Evolutionary conservation across 1,139 yeast species (phyloP).

Genomic region (Diutina siamensis): DNA sequence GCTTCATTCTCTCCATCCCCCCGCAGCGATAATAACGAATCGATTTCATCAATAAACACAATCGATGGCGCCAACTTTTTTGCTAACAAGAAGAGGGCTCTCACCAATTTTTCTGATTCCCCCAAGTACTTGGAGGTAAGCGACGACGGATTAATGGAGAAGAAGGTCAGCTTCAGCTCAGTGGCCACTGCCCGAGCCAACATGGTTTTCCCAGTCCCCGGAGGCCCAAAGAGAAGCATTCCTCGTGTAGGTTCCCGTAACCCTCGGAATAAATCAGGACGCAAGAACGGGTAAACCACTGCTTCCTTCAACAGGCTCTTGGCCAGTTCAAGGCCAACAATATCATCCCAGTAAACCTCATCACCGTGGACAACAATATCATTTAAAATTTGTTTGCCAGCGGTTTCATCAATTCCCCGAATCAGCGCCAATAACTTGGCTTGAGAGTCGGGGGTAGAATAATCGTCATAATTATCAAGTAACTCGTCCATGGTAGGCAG

Average conservation of each 20-base stretch:
- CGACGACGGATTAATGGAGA: constrained; percentile 85
- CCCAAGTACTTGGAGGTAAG: constrained; percentile 88
- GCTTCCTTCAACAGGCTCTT: constrained; percentile 88
- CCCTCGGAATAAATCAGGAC: constrained; percentile 90
- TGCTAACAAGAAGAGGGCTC: constrained; percentile 81
- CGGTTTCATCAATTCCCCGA: constrained; percentile 29
- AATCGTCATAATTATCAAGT: constrained; percentile 14
- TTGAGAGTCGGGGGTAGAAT: constrained; percentile 39
- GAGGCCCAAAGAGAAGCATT: constrained; percentile 93
- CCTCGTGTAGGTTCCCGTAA: constrained; percentile 94
- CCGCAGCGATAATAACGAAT: constrained; percentile 76
- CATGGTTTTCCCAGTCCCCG: constrained; percentile 98
- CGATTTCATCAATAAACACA: constrained; percentile 94
- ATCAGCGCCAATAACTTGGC: constrained; percentile 28
- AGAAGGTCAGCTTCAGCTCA: constrained; percentile 88
- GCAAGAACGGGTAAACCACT: constrained; percentile 87
- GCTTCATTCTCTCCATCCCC: constrained; percentile 90
- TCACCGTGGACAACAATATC: constrained; percentile 93
- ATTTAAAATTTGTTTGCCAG: constrained; percentile 60
- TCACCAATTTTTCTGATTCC: constrained; percentile 86
- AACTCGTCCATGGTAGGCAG: constrained; percentile 21
- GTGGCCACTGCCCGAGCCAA: constrained; percentile 96
- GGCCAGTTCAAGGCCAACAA: constrained; percentile 87
- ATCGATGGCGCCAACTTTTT: constrained; percentile 84
- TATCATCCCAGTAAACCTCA: constrained; percentile 94